Evolutionary conservation across 495 filamentous ascomycete species (phyloP).

Genomic region (Tuber microsphaerosporum): DNA sequence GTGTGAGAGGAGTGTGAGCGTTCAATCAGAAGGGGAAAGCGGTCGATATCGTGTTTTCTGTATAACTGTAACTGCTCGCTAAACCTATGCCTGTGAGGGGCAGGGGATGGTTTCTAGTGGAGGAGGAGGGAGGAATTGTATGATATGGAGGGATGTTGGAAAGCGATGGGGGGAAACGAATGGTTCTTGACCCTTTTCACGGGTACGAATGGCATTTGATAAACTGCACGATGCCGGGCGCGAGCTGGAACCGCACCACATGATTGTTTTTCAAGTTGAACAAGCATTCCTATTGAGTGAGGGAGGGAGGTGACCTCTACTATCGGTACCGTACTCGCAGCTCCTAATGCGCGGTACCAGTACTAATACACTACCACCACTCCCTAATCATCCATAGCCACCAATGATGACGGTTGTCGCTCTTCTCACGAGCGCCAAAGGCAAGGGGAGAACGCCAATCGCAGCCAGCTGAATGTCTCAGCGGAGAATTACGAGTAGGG

Average conservation of each 20-base stretch:
- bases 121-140: background rate
- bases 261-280: background rate
- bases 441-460: background rate
- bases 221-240: background rate
- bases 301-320: background rate
- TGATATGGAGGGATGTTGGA: background rate
- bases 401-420: background rate
- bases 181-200: background rate
- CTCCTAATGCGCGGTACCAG: too few relatives aligned
- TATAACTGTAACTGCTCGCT: constrained; percentile 1
- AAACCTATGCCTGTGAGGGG: constrained; percentile 22
- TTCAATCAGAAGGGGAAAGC: constrained; percentile 29
- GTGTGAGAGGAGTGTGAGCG: constrained; percentile 5
- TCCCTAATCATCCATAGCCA: background rate
- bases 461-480: background rate
- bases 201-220: background rate
- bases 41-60: constrained; percentile 10
- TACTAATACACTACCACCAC: background rate
- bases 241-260: background rate
- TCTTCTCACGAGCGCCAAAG: background rate
- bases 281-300: background rate
- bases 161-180: background rate
- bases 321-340: too few relatives aligned
- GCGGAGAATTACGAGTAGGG: too few relatives aligned
- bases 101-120: constrained; percentile 10